These are phyloP conservation scores for Salix arbutifolia DNA, from an alignment of 345 rosid genomes.

Conservation along the genomic window DNA sequence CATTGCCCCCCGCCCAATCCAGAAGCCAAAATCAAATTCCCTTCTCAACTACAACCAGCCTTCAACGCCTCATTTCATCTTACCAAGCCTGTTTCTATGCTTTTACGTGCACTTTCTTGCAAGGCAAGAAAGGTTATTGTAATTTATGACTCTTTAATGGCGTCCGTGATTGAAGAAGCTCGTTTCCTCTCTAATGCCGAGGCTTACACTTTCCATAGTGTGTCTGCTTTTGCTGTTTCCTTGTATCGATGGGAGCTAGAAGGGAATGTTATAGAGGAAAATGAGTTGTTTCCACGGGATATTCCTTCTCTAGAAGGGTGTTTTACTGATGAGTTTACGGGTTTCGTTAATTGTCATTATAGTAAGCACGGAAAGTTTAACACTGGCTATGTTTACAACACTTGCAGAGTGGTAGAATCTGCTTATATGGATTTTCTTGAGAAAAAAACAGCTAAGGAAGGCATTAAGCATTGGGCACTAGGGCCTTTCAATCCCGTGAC, in stretches of 20 bases:
- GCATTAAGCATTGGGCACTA: constrained; percentile 32
- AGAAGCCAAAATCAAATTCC: constrained; percentile 31
- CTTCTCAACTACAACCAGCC: constrained; percentile 40
- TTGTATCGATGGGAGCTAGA: constrained; percentile 17
- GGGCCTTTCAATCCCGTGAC: constrained; percentile 44
- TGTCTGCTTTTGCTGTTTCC: constrained; percentile 32
- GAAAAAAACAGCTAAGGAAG: background rate
- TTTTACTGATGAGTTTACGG: constrained; percentile 32
- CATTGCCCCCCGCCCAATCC: constrained; percentile 35
- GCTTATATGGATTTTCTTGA: constrained; percentile 30
- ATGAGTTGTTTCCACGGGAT: constrained; percentile 1
- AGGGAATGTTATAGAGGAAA: constrained; percentile 10
- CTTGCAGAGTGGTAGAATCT: constrained; percentile 37
- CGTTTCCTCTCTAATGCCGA: constrained; percentile 26
- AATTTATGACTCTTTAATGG: constrained; percentile 45
- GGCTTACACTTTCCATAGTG: constrained; percentile 40
- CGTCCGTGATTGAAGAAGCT: constrained; percentile 35
- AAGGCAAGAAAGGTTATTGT: constrained; percentile 26
- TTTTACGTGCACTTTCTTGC: constrained; percentile 26
- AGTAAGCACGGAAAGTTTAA: background rate
- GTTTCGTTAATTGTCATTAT: constrained; percentile 24
- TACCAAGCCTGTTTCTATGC: constrained; percentile 15
- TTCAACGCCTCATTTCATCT: constrained; percentile 34
- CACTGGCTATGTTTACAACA: constrained; percentile 40
- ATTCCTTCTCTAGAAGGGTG: constrained; percentile 46